Base-by-base conservation (phyloP, 805 yeast species). In the Yamadazyma philogaea region DNA sequence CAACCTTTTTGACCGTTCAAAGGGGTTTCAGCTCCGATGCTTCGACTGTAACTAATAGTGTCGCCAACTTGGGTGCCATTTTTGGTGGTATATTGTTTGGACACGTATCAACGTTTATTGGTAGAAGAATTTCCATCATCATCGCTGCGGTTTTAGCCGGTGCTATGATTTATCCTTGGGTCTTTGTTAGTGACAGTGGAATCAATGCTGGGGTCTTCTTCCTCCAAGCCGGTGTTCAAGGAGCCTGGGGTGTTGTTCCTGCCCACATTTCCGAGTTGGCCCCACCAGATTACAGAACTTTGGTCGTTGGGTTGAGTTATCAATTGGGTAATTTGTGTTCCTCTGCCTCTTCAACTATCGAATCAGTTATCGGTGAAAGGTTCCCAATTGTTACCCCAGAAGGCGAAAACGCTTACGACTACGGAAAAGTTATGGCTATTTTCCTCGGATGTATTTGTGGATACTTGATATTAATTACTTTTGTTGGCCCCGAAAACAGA, bases 161-260 rank as follows among this genome's bases (percentile, higher is more conserved):
- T 20, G 72, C 72, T 26, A 58, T 67, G 62, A 60, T 66, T 32
- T 68, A 68, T 45, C 72, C 73, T 37, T 64, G 69, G 64, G 67
- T 64, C 5, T 63, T 57, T 44, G 46, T 61, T 17, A 40, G 35
- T n/a, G 51, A 55, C 30, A 40, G 54, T 8, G 81, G 72, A 14
- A 72, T 77, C 44, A 74, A 75, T 49, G 82, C 81, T 0, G 82
- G 81, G 47, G 84, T 65, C 1, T 79, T 80, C 57, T 79, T 77
- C 63, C 60, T 80, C 45, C 85, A 80, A 55, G 76, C 76, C 55
- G 77, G 74, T 46, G 84, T 81, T 40, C 84, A 79, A 62, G 86
- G 86, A 53, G 79, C 81, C 20, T 81, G 84, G 82, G 86, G 86
- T 52, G 80, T 79, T 32, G 68, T 76, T 41, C 86, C 86, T 41